Evolutionary conservation across 768 basidiomycete species (phyloP).

Genomic region (Melanogaster broomeanus): DNA sequence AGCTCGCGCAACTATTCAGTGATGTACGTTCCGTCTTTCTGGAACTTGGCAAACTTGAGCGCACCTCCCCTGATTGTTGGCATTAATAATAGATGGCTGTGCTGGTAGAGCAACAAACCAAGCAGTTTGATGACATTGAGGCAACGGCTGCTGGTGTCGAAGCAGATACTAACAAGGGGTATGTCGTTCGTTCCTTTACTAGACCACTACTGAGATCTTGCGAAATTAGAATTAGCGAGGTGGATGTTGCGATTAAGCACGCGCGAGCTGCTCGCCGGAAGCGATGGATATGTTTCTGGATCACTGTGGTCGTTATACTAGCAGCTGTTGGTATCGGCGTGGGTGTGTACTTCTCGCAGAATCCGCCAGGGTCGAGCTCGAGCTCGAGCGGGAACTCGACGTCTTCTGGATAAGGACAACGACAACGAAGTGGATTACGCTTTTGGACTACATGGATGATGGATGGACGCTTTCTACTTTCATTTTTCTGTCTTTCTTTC

Average conservation of each 20-base stretch:
- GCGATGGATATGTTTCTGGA: conserved; percentile 84
- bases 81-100: conserved; percentile 64
- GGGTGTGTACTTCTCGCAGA: conserved; percentile 28
- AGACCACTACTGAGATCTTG: not conserved
- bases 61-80: not conserved
- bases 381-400: conserved; percentile 2
- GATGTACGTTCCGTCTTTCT: conserved; percentile 51
- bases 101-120: conserved; percentile 79
- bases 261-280: conserved; percentile 74
- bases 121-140: conserved; percentile 66
- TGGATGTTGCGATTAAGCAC: conserved; percentile 65
- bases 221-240: conserved; percentile 54
- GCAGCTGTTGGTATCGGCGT: conserved; percentile 38
- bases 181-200: conserved; percentile 22
- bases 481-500: too few species aligned
- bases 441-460: not conserved
- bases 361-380: conserved; percentile 4
- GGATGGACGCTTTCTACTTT: not conserved
- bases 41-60: not conserved
- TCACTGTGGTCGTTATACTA: conserved; percentile 59
- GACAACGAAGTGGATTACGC: not conserved
- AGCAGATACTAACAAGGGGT: conserved; percentile 73
- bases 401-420: not conserved
- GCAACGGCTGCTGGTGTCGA: conserved; percentile 62
- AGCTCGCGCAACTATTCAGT: conserved; percentile 84